Evolutionary conservation across 2,329 filamentous ascomycete genomes (phyloP), one percentile per base, ranked within the genome.

Genomic region (Pseudogymnoascus destructans): DNA sequence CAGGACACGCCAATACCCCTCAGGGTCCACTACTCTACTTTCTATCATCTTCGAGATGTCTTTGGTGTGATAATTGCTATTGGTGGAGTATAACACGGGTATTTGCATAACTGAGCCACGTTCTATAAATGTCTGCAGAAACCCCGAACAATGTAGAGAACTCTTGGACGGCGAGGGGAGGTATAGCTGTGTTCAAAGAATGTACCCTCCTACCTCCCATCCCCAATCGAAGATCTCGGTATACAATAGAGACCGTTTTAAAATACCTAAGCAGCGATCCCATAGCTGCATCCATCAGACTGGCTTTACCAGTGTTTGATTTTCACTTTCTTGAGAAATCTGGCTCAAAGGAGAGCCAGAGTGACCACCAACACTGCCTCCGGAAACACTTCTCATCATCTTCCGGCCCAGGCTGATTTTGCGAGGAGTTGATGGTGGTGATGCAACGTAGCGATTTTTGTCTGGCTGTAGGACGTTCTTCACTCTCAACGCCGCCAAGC

Each of bases 391-490:
- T 42, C 32, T 42, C n/a, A 42, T 57, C 10, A 17, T 57, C 30
- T 23, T 57, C 15, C 3, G 23, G 25, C 23, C 7, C 8, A 30
- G 10, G 9, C 46, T 52, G 15, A 52, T 19, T 17, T 52, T 52
- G 25, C 46, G 46, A 17, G 46, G 46, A 19, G 25, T 52, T 6
- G 25, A 32, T 30, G 38, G 38, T 13, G 46, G 25, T 30, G 25
- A 52, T 52, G 2, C 23, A 27, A 19, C n/a, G 66, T 35, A 65
- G 61, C 30, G 64, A 64, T 54, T 66, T 62, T 6, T 63, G 57
- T 69, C 66, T 52, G 61, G 60, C 25, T 58, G 63, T 64, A 64
- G 66, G 42, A 64, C 65, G 17, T 60, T 63, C 59, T 66, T 68
- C 42, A 62, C 60, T 25, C 62, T 64, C 17, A 64, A 57, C 7